phyloP scores from a whole-genome alignment of 108 stramenopile genomes.

The Conticribra weissflogii region DNA sequence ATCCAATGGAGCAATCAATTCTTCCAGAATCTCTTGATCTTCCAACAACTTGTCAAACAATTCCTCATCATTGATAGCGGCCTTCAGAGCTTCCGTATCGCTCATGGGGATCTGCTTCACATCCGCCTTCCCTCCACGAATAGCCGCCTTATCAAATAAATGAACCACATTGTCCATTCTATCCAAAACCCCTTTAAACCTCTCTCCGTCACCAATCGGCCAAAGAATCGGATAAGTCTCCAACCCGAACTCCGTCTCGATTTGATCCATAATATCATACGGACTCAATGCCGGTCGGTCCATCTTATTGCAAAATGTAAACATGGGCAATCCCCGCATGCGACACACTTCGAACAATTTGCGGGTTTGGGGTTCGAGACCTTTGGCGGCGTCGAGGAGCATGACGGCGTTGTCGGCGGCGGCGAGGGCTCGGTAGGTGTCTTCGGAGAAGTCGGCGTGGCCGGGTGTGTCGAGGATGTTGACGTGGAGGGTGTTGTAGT shows the following conservation, averaged over 20 bases:
- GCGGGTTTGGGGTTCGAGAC: conserved; percentile 94
- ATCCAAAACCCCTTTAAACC: conserved; percentile 94
- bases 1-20: conserved; percentile 85
- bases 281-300: conserved; percentile 92
- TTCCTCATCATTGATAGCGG: conserved; percentile 78
- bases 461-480: conserved; percentile 92
- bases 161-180: conserved; percentile 83
- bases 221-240: conserved; percentile 92
- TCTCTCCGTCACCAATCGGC: conserved; percentile 96
- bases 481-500: conserved; percentile 74
- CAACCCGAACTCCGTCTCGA: conserved; percentile 91
- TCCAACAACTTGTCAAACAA: conserved; percentile 89
- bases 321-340: conserved; percentile 65
- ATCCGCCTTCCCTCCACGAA: conserved; percentile 61
- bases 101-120: conserved; percentile 63
- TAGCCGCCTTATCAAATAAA: conserved; percentile 72
- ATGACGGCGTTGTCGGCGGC: conserved; percentile 97
- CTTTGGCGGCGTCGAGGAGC: conserved; percentile 95
- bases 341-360: conserved; percentile 92
- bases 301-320: conserved; percentile 97
- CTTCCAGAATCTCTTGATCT: conserved; percentile 88
- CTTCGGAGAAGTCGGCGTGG: conserved; percentile 94
- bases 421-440: conserved; percentile 93
- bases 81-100: conserved; percentile 66
- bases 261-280: conserved; percentile 96